These are phyloP conservation scores for Talaromyces albobiverticillius DNA, from an alignment of 2,329 filamentous ascomycete species.

Conservation along the genomic window DNA sequence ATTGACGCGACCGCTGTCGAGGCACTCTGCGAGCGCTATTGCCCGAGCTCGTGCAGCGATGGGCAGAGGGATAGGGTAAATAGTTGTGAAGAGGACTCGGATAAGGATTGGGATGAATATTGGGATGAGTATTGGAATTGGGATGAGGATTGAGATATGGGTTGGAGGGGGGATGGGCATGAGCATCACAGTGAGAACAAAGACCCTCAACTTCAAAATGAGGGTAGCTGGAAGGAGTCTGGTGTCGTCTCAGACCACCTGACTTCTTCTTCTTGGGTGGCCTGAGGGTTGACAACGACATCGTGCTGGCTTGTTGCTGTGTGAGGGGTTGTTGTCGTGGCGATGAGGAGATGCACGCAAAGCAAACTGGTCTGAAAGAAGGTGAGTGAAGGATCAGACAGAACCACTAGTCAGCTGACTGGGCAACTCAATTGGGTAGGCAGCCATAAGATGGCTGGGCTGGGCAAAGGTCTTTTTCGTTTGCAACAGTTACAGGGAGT, in stretches of 20 bases:
- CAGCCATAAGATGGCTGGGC: not conserved
- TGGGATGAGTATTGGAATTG: not conserved
- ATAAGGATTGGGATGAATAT: not conserved
- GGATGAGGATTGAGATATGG: not conserved
- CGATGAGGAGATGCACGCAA: not conserved
- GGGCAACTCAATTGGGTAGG: not conserved
- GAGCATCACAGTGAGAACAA: not conserved
- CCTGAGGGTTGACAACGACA: not conserved
- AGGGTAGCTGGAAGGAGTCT: no score
- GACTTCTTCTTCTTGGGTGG: not conserved
- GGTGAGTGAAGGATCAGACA: not conserved
- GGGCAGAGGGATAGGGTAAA: not conserved
- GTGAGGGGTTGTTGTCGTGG: not conserved
- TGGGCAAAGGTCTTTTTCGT: not conserved
- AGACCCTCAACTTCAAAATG: no score
- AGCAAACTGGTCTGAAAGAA: not conserved
- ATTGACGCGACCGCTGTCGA: not conserved
- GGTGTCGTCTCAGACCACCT: no score
- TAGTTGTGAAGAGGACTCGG: no score
- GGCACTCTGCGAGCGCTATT: not conserved
- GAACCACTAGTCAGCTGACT: not conserved
- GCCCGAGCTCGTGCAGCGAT: not conserved
- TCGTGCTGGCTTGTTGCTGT: not conserved
- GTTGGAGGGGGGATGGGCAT: not conserved
- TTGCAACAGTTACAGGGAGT: not conserved